Base-by-base conservation (phyloP, 345 rosid genomes). In the Brassica rapa region DNA sequence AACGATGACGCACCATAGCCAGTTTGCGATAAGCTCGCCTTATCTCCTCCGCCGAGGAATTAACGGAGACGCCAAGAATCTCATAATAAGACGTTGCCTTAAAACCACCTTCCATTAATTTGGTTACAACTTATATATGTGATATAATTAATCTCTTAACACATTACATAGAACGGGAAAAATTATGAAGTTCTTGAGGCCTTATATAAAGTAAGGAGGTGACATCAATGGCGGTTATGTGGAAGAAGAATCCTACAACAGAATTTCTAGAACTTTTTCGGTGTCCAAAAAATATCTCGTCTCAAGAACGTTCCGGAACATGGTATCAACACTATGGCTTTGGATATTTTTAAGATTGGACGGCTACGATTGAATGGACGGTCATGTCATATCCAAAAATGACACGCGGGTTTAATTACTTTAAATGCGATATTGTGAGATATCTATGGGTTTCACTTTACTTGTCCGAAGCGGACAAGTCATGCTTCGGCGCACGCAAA, bases 21-120 rank as follows among this genome's bases (percentile, higher is more conserved):
- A 93, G 92, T 67, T 91, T 91, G 23, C 88, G 93, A 72, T 95
- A 95, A 0, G 98, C 97, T 6, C 91, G 33, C 15, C 95, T 91
- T 32, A 95, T 74, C 79, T 95, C 91, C 16, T 91, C 89, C 86
- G 72, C 85, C 81, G 98, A 89, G 81, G 96, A 92, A 56, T 88
- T 88, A 82, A 82, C 85, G 71, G 86, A 84, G 78, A 95, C 83
- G 51, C 98, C 97, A 6, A 95, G 98, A 55, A 87, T 77, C 1
- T 89, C 71, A 82, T 95, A 95, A 76, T 89, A 95, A 15, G 79
- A 62, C 19, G 63, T 67, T 35, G 11, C 70, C 87, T 80, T 81
- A 86, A 86, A 72, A 64, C 66, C 62, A 76, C 74, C 25, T 27
- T 81, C 83, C 83, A 80, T 79, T 19, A 19, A 19, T 19, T 79